These are phyloP conservation scores for Chaetomium tenue DNA, from an alignment of 495 filamentous ascomycete genomes.

Conservation along the genomic window DNA sequence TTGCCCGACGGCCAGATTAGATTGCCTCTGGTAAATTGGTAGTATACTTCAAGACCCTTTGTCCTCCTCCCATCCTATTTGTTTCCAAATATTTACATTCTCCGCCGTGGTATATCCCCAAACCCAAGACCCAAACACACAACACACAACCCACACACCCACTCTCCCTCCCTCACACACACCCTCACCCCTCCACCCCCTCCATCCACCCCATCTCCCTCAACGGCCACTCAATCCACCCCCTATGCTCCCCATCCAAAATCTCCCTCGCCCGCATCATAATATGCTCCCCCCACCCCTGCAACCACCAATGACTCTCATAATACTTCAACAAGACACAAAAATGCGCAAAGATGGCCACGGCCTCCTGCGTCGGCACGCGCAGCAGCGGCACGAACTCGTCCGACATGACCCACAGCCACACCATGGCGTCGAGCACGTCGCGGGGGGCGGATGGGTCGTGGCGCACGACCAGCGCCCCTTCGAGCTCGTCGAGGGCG, in stretches of 20 bases:
- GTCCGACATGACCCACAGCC: constrained; percentile 39
- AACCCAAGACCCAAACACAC: no score
- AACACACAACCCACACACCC: no score
- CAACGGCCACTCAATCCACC: constrained; percentile 40
- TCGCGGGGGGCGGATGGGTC: constrained; percentile 26
- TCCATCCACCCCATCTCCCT: constrained; percentile 24
- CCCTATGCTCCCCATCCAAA: constrained; percentile 34
- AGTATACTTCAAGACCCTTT: no score
- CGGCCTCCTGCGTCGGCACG: constrained; percentile 34
- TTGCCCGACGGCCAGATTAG: no score
- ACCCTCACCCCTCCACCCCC: background rate
- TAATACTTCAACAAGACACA: constrained; percentile 34
- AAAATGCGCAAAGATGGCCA: constrained; percentile 40
- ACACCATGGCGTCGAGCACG: constrained; percentile 41
- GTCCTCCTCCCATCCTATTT: no score
- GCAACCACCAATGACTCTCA: constrained; percentile 39
- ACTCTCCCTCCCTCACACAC: no score
- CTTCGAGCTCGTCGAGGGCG: constrained; percentile 37
- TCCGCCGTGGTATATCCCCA: no score
- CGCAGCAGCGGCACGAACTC: constrained; percentile 37
- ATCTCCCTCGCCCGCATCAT: constrained; percentile 33
- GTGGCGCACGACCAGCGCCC: constrained; percentile 24
- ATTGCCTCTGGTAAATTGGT: no score
- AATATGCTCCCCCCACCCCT: constrained; percentile 38
- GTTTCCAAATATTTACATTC: no score